Base-by-base conservation (phyloP, 306 rosid genomes). In the Leucaena leucocephala region DNA sequence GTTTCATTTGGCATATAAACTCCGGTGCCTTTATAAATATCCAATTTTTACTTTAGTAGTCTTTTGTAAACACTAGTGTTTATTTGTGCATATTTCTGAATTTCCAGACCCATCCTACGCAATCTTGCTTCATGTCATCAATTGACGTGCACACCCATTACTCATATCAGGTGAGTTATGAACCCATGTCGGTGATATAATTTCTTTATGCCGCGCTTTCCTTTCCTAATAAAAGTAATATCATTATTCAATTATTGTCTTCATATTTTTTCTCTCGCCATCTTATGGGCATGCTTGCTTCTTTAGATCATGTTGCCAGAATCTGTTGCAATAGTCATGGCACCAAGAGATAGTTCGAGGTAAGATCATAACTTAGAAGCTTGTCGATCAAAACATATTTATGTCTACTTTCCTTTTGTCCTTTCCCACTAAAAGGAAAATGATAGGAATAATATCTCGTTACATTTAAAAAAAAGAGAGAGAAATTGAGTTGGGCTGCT, bases 71-170 rank as follows among this genome's bases (percentile, higher is more conserved):
- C 68, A 15, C 77, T 79, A 70, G 76, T 52, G 39, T 73, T n/a
- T 45, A 55, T 55, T 55, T 39, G 69, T 76, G 69, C 80, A 36
- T 67, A 72, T 43, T 83, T 83, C 68, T 81, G 50, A 68, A 52
- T 82, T 80, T 81, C 48, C 97, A 95, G 98, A 95, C 98, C 50
- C 98, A 95, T 90, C 98, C 98, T 77, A 83, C 98, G 5, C 98
- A 95, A 88, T 95, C 98, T 71, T 95, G 98, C 87, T 95, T 95
- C 90, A 95, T 95, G 98, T 95, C 98, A 0, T 95, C 98, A 2
- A 89, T 95, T 87, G 98, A 95, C 88, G 71, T 95, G 77, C 98
- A 95, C 83, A 95, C 98, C 65, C 98, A 95, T 87, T 95, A 95
- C 86, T 95, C 98, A 22, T 95, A 95, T 90, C 98, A 95, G 98